Evolutionary conservation across 371 early-diverging fungal genomes (phyloP).

Genomic region (Mucor lusitanicus): DNA sequence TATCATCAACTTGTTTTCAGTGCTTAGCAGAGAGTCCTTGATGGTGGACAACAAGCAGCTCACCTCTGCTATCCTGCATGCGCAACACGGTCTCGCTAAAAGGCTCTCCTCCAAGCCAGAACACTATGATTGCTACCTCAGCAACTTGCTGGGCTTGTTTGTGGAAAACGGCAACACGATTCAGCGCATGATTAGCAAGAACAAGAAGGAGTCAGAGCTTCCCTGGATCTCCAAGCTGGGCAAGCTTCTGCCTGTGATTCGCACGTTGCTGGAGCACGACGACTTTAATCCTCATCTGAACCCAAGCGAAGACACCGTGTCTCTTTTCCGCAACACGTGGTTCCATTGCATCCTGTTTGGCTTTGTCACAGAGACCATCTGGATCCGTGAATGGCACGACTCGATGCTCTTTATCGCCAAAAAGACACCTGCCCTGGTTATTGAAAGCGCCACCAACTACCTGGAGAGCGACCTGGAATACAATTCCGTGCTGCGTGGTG

Average conservation of each 20-base stretch:
- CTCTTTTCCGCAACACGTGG: constrained; percentile 89
- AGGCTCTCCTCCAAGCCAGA: constrained; percentile 56
- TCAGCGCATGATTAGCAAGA: constrained; percentile 50
- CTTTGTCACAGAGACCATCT: constrained; percentile 75
- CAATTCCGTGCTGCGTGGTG: constrained; percentile 80
- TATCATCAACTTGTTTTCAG: constrained; percentile 55
- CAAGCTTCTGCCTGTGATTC: constrained; percentile 66
- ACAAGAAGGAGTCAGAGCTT: constrained; percentile 54
- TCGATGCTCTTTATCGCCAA: constrained; percentile 73
- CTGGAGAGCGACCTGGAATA: constrained; percentile 89
- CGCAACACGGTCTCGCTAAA: constrained; percentile 51
- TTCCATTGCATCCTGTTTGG: constrained; percentile 84
- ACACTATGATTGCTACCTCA: constrained; percentile 59
- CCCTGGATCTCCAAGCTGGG: constrained; percentile 64
- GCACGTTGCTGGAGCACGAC: constrained; percentile 58
- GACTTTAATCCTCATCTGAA: constrained; percentile 67
- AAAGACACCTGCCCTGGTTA: constrained; percentile 85
- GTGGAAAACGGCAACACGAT: constrained; percentile 74
- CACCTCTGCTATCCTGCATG: constrained; percentile 33
- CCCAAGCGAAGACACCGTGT: constrained; percentile 65
- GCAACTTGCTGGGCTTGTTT: constrained; percentile 60
- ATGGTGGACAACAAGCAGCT: constrained; percentile 49
- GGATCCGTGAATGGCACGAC: constrained; percentile 76
- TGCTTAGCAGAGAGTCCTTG: constrained; percentile 45
- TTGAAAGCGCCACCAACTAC: constrained; percentile 72